Percentiles rank a stretch among this genome's conserved stretches.
These are phyloP conservation scores for Glycyrrhiza uralensis DNA, from an alignment of 306 rosid species.

Conservation along the genomic window DNA sequence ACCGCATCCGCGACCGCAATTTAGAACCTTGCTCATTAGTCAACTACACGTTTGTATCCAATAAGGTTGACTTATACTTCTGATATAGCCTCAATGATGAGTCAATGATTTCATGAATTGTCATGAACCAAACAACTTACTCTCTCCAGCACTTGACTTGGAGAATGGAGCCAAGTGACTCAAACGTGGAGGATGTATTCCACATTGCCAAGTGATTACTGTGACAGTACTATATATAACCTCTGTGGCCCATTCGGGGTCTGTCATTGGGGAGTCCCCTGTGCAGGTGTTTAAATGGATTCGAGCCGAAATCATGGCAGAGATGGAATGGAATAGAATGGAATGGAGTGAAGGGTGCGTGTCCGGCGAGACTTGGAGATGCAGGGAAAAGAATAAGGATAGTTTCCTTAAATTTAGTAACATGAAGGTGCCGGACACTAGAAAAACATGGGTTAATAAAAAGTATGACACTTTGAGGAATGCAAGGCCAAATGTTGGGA, in stretches of 20 bases:
- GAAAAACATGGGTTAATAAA: slow-evolving; percentile 35
- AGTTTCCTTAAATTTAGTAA: slow-evolving; percentile 27
- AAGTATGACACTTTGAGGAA: slow-evolving; percentile 41
- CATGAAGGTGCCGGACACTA: slow-evolving; percentile 43
- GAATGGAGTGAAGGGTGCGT: slow-evolving; percentile 42
- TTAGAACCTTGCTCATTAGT: too few relatives aligned
- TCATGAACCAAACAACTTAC: slow-evolving; percentile 30
- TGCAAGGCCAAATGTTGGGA: slow-evolving; percentile 48
- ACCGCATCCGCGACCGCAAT: too few relatives aligned
- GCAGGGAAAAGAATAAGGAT: slow-evolving; percentile 27
- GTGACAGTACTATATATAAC: slow-evolving; percentile 40
- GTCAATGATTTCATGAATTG: background rate
- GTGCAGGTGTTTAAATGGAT: slow-evolving; percentile 49
- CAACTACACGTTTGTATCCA: background rate
- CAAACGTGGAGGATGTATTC: slow-evolving; percentile 28
- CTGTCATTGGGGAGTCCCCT: slow-evolving; percentile 10
- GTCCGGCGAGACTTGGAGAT: slow-evolving; percentile 19
- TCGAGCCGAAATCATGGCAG: slow-evolving; percentile 29
- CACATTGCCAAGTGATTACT: slow-evolving; percentile 29
- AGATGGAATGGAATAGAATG: background rate
- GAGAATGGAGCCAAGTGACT: background rate
- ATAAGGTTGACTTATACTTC: slow-evolving; percentile 30
- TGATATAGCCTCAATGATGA: background rate
- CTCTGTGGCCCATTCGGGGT: slow-evolving; percentile 39
- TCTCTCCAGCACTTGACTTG: slow-evolving; percentile 9